Evolutionary conservation across 805 yeast species (phyloP), one percentile per base, ranked within the genome.

Genomic region (Wickerhamiella qilinensis): DNA sequence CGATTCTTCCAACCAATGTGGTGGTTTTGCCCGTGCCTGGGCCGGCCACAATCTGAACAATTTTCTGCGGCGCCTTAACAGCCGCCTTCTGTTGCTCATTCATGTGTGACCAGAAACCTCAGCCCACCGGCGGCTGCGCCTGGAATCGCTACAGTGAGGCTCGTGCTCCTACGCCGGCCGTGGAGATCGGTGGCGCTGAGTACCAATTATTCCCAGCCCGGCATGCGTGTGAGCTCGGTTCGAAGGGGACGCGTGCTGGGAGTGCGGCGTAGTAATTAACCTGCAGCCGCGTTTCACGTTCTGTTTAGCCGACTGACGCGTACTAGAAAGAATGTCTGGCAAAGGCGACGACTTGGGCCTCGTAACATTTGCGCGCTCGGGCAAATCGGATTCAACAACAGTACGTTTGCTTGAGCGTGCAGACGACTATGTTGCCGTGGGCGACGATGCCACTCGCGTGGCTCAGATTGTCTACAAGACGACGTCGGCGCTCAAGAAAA

Each of bases 381-480:
- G 5, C 21, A 30, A 16, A 18, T n/a, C 9, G 21, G 20, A 18
- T 24, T 43, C 39, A 11, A 36, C 45, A 9, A 51, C 58, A 0
- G 41, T 88, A 18, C 68, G 95, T 33, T 62, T 84, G n/a, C 77
- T 80, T 33, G 94, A 85, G 53, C 73, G 75, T 43, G 77, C 77
- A 33, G 94, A 83, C 43, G 85, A 82, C 56, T 91, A 77, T 58
- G 74, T 81, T 2, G 76, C 73, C 1, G 65, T 84, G 17, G 75
- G 73, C 6, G 72, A 69, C 3, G 94, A 88, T 55, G 95, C 97
- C 3, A 65, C 67, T 33, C 67, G 74, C 40, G 80, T 84, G 21
- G 95, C 96, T 3, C 93, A 85, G 45, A 63, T 68, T 39, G 75
- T 91, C 25, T 88, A 83, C 60, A 80, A 78, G 47, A 84, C 97